Base-by-base conservation (phyloP, 2,329 filamentous ascomycete species). In the Hypoxylon sp. region DNA sequence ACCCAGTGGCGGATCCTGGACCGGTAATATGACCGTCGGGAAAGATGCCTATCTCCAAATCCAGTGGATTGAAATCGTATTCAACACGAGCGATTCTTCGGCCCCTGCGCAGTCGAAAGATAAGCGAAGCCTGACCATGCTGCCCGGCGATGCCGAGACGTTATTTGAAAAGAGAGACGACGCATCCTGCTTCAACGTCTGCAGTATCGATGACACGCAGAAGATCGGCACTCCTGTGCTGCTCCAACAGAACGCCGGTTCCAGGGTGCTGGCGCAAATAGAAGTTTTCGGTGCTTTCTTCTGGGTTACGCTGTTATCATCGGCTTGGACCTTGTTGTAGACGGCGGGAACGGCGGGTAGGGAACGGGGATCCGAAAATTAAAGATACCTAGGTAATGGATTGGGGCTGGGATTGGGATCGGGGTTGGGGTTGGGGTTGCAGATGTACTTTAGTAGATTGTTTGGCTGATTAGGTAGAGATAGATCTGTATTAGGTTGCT, bases 31-130 rank as follows among this genome's bases (percentile, higher is more conserved):
- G 88, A 81, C 74, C 4, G 73, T 81, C 4, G 78, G 80, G 2
- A 79, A 77, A 9, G 79, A 80, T 46, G 87, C 87, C 0, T 83
- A 81, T 65, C 78, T 90, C 71, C 85, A 90, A 71, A 81, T 90
- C 16, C 84, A 88, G 77, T 90, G 87, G 87, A 83, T 89, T 46
- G 86, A 90, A 71, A 81, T 90, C 76, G 80, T 87, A 21, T 89
- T 85, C 71, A 86, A 86, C 68, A 74, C 72, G 12, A 83, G 78
- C 7, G 68, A 65, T 11, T 5, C 7, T 3, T 5, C 52, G 16
- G 67, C 61, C 2, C 66, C 60, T 27, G 60, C 61, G 6, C 3
- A 11, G 37, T 19, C 12, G 16, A 41, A 41, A 11, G 16, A 11
- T 5, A 72, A 67, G 48, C 65, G 62, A 32, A 43, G 37, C 37